phyloP scores from a whole-genome alignment of 78 protist genomes.

The Fonticula alba region DNA sequence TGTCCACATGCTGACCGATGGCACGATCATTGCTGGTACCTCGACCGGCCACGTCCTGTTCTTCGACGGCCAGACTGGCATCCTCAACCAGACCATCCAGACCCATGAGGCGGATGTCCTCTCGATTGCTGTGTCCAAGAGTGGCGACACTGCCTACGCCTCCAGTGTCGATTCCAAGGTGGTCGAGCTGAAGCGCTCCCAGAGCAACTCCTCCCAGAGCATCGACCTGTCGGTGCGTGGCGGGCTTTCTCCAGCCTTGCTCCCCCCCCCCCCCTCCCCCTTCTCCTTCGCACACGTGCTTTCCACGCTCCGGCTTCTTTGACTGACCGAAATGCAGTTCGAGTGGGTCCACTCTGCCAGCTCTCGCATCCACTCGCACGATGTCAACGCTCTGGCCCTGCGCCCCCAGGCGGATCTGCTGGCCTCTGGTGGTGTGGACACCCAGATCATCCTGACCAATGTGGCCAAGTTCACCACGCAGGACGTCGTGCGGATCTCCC shows the following conservation, averaged over 20 bases:
- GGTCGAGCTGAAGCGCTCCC: neutral
- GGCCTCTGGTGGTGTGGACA: conserved; percentile 17
- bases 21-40: conserved; percentile 21
- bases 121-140: neutral
- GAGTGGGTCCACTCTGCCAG: conserved; percentile 3
- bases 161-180: conserved; percentile 21
- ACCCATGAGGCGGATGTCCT: conserved; percentile 19
- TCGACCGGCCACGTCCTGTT: conserved; percentile 9
- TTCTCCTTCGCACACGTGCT: no score
- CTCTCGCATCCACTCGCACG: conserved; percentile 16
- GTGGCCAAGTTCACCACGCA: neutral
- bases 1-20: neutral
- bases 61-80: conserved; percentile 21
- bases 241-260: no score
- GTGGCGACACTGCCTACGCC: neutral
- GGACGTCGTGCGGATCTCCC: neutral
- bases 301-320: neutral
- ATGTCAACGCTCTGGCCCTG: conserved; percentile 13
- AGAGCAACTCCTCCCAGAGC: neutral
- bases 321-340: neutral
- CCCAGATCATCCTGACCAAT: no score
- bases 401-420: neutral
- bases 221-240: no score
- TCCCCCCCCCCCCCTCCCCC: no score
- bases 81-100: conserved; percentile 2